These are phyloP conservation scores for Dispira parvispora DNA, from an alignment of 192 early-diverging fungal species.

Conservation along the genomic window DNA sequence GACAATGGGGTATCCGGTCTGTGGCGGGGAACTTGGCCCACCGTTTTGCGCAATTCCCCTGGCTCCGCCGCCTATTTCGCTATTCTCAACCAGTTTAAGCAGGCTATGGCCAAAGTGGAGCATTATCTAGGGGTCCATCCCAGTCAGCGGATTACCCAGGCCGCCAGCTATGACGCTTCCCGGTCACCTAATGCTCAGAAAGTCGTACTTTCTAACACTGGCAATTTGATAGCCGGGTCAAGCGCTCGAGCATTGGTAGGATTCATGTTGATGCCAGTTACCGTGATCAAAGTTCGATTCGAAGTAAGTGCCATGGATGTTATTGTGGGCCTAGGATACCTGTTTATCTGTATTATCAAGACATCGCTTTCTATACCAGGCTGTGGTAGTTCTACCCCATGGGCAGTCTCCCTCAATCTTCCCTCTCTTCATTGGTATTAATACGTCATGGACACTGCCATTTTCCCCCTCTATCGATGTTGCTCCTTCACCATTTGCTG, in stretches of 20 bases:
- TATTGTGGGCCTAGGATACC: too few species aligned
- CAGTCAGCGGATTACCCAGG: not conserved
- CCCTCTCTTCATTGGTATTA: too few species aligned
- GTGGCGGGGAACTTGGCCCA: conserved; percentile 68
- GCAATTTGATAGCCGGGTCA: conserved; percentile 54
- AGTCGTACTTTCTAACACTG: conserved; percentile 29
- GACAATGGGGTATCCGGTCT: conserved; percentile 40
- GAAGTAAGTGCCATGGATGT: conserved; percentile 33
- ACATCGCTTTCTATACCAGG: too few species aligned
- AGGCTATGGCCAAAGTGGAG: not conserved
- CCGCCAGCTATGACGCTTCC: not conserved
- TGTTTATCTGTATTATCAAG: too few species aligned
- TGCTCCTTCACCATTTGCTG: not conserved
- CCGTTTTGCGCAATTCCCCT: conserved; percentile 46
- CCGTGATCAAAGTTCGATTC: conserved; percentile 78
- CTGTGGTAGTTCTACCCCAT: too few species aligned
- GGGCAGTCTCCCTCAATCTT: too few species aligned
- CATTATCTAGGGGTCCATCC: not conserved
- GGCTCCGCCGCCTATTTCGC: conserved; percentile 60
- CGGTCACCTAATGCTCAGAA: not conserved
- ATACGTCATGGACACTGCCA: too few species aligned
- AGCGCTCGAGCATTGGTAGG: conserved; percentile 57
- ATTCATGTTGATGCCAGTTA: conserved; percentile 85
- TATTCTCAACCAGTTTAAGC: conserved; percentile 34
- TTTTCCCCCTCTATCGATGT: not conserved